A percentile compares a stretch with the other conserved stretches of the same genome.
Evolutionary conservation across 805 yeast genomes (phyloP).

Genomic region (Myxozyma neglecta): DNA sequence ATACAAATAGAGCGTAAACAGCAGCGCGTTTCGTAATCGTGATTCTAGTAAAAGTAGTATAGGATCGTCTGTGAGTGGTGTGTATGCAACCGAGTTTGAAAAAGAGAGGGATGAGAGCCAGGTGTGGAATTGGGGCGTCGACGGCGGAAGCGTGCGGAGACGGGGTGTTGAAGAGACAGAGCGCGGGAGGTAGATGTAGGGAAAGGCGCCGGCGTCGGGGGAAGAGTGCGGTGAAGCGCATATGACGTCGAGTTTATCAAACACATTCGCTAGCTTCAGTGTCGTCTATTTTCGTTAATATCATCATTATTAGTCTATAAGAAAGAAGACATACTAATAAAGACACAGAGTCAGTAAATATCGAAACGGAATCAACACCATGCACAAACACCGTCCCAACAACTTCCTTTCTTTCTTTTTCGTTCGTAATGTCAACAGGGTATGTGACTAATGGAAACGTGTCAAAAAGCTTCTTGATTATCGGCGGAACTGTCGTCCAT

Average conservation of each 20-base stretch:
- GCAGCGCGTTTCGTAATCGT: constrained; percentile 18
- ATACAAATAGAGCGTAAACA: constrained; percentile 15
- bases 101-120: not conserved
- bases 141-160: not conserved
- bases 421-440: not conserved
- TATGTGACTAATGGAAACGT: constrained; percentile 18
- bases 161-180: not conserved
- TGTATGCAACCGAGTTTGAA: not conserved
- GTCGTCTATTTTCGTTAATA: constrained; percentile 4
- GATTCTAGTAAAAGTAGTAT: constrained; percentile 14
- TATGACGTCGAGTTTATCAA: not conserved
- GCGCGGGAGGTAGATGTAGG: constrained; percentile 17
- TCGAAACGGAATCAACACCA: constrained; percentile 1
- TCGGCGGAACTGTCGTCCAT: constrained; percentile 20
- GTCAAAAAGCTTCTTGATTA: constrained; percentile 21
- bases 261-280: constrained; percentile 1
- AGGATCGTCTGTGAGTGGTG: not conserved
- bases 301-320: not conserved
- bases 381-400: constrained; percentile 20
- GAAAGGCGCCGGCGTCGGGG: constrained; percentile 15
- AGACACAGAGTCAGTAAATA: constrained; percentile 18
- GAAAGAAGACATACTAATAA: constrained; percentile 15
- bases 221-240: constrained; percentile 19
- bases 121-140: not conserved
- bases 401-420: not conserved